Evolutionary conservation across 768 basidiomycete genomes (phyloP).

Genomic region (Boletellus ananas): DNA sequence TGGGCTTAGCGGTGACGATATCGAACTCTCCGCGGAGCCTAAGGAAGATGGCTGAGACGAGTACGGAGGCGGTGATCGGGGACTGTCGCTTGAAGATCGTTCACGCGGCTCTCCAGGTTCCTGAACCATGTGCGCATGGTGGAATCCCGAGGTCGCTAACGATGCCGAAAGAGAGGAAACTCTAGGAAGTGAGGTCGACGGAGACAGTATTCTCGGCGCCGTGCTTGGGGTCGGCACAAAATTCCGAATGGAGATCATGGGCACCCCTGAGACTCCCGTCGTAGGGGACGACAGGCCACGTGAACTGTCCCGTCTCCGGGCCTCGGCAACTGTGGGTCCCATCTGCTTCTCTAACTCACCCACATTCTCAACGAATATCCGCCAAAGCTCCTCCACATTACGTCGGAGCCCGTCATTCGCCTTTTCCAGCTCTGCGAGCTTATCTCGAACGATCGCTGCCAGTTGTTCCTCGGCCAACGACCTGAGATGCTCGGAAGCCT

Average conservation of each 20-base stretch:
- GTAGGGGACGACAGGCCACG: constrained; percentile 18
- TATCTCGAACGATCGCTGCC: constrained; percentile 46
- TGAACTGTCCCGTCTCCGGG: constrained; percentile 19
- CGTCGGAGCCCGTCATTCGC: constrained; percentile 50
- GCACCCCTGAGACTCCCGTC: constrained; percentile 29
- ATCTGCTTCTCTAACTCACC: constrained; percentile 41
- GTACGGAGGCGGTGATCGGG: constrained; percentile 33
- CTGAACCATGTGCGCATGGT: constrained; percentile 42
- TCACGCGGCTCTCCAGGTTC: constrained; percentile 14
- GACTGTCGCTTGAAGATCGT: constrained; percentile 16
- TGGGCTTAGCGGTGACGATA: constrained; percentile 18
- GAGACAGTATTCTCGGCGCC: constrained; percentile 34
- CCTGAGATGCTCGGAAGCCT: constrained; percentile 53
- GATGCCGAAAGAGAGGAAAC: constrained; percentile 71
- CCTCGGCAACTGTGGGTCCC: constrained; percentile 16
- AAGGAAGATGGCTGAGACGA: constrained; percentile 35
- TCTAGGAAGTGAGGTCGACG: constrained; percentile 38
- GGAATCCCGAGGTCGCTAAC: constrained; percentile 54
- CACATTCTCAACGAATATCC: constrained; percentile 48
- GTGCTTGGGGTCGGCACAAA: constrained; percentile 51
- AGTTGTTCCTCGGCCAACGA: constrained; percentile 57
- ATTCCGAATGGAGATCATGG: constrained; percentile 43
- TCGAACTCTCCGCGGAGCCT: constrained; percentile 21
- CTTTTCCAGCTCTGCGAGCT: constrained; percentile 53
- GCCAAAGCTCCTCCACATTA: constrained; percentile 65